Percentiles rank a stretch among this genome's conserved stretches.
These are phyloP conservation scores for Alternaria atra DNA, from an alignment of 2,329 filamentous ascomycete genomes.

Conservation along the genomic window DNA sequence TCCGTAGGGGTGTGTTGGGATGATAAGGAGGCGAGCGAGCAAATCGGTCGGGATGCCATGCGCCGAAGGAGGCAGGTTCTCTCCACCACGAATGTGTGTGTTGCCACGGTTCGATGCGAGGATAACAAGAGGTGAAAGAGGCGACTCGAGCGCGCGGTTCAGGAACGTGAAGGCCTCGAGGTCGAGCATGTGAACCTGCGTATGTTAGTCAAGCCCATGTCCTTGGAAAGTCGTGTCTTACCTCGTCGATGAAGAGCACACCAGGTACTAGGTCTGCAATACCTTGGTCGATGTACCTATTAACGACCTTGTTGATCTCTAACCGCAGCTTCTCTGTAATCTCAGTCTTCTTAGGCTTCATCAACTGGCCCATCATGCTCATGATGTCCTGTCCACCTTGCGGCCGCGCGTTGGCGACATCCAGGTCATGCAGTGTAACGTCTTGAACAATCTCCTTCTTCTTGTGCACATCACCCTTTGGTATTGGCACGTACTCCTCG, in stretches of 20 bases:
- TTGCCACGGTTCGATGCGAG: slow-evolving; percentile 96
- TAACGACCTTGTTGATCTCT: slow-evolving; percentile 99
- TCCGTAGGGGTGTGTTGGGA: slow-evolving; percentile 90
- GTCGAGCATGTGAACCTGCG: slow-evolving; percentile 97
- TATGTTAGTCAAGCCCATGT: slow-evolving; percentile 26
- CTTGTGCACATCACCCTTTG: slow-evolving; percentile 99
- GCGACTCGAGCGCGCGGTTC: slow-evolving; percentile 95
- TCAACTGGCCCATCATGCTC: slow-evolving; percentile 99
- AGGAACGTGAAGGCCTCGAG: slow-evolving; percentile 99
- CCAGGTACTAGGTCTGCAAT: slow-evolving; percentile 98
- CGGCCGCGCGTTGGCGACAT: slow-evolving; percentile 92
- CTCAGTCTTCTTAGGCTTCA: slow-evolving; percentile 99
- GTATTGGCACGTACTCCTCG: slow-evolving; percentile 98
- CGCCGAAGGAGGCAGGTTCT: slow-evolving; percentile 71
- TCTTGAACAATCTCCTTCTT: slow-evolving; percentile 99
- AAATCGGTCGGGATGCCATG: slow-evolving; percentile 96
- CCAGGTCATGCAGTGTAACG: slow-evolving; percentile 94
- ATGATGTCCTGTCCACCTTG: slow-evolving; percentile 99
- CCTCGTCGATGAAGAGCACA: slow-evolving; percentile 98
- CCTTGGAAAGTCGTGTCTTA: slow-evolving; percentile 53
- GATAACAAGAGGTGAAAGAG: slow-evolving; percentile 95
- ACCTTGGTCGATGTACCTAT: slow-evolving; percentile 98
- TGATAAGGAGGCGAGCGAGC: slow-evolving; percentile 90
- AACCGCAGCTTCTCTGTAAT: slow-evolving; percentile 95
- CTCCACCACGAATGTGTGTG: slow-evolving; percentile 87